Evolutionary conservation across 371 early-diverging fungal genomes (phyloP).

Genomic region (Basidiobolus meristosporus): DNA sequence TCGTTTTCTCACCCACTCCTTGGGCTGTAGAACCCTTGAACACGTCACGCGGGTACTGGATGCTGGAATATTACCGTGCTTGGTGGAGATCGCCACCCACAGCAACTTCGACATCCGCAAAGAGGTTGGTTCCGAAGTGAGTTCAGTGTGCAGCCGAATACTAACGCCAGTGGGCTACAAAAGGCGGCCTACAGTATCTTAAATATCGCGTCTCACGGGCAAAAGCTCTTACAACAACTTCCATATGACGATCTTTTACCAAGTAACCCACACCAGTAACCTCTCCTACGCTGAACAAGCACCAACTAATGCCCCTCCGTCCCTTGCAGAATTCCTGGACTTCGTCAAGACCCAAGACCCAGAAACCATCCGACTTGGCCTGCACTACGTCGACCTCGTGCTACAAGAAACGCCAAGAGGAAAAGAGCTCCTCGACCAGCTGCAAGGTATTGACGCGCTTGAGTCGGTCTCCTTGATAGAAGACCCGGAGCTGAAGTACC

Average conservation of each 20-base stretch:
- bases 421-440: too few relatives aligned
- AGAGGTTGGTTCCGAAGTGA: slow-evolving; percentile 16
- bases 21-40: slow-evolving; percentile 6
- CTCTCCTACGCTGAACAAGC: too few relatives aligned
- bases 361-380: too few relatives aligned
- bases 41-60: slow-evolving; percentile 22
- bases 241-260: slow-evolving; percentile 23
- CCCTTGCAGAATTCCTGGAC: too few relatives aligned
- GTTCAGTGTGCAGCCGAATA: not conserved
- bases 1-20: not conserved
- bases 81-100: slow-evolving; percentile 25
- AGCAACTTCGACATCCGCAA: slow-evolving; percentile 39
- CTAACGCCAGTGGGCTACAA: not conserved
- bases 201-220: slow-evolving; percentile 25
- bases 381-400: too few relatives aligned
- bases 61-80: slow-evolving; percentile 23
- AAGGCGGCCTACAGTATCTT: slow-evolving; percentile 30
- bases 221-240: slow-evolving; percentile 16
- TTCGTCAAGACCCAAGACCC: too few relatives aligned
- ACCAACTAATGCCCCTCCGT: too few relatives aligned
- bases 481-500: too few relatives aligned
- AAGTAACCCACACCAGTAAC: too few relatives aligned
- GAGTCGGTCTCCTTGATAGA: too few relatives aligned
- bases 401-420: too few relatives aligned
- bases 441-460: too few relatives aligned